These are phyloP conservation scores for Teunomyces gatunensis DNA, from an alignment of 805 yeast genomes.

Conservation along the genomic window DNA sequence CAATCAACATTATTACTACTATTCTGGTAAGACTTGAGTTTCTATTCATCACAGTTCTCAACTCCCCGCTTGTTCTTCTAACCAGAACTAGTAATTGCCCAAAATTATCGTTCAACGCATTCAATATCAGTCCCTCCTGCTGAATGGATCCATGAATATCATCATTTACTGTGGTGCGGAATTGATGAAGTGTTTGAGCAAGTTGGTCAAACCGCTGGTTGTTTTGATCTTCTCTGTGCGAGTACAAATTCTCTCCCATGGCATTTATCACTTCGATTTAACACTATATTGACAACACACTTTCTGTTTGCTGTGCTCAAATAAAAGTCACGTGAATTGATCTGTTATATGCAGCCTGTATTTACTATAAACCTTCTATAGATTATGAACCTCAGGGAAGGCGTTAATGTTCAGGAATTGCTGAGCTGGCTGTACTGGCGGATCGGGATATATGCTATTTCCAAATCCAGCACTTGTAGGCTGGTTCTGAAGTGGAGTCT, in stretches of 20 bases:
- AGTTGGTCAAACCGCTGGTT: conserved; percentile 42
- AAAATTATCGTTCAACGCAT: conserved; percentile 38
- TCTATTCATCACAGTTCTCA: conserved; percentile 39
- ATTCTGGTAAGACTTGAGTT: conserved; percentile 40
- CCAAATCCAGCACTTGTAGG: conserved; percentile 44
- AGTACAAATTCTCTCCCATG: conserved; percentile 27
- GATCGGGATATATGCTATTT: conserved; percentile 15
- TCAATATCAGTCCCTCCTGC: conserved; percentile 39
- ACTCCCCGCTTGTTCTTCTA: conserved; percentile 39
- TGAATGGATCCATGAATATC: conserved; percentile 42
- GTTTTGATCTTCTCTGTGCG: conserved; percentile 42
- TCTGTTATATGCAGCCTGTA: not conserved
- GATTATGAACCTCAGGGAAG: conserved; percentile 26
- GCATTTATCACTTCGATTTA: not conserved
- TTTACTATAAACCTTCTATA: conserved; percentile 10
- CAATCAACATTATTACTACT: conserved; percentile 32
- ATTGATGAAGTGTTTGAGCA: conserved; percentile 42
- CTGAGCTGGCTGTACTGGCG: conserved; percentile 5
- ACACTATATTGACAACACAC: not conserved
- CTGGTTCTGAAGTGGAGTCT: conserved; percentile 13
- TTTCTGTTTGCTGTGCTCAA: not conserved
- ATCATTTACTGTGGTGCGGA: conserved; percentile 40
- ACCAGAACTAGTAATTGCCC: conserved; percentile 37
- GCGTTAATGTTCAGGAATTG: conserved; percentile 27
- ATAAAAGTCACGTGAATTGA: not conserved